Evolutionary conservation across 352 stramenopile species (phyloP), one percentile per base, ranked within the genome.

Genomic region (Phytophthora rubi): DNA sequence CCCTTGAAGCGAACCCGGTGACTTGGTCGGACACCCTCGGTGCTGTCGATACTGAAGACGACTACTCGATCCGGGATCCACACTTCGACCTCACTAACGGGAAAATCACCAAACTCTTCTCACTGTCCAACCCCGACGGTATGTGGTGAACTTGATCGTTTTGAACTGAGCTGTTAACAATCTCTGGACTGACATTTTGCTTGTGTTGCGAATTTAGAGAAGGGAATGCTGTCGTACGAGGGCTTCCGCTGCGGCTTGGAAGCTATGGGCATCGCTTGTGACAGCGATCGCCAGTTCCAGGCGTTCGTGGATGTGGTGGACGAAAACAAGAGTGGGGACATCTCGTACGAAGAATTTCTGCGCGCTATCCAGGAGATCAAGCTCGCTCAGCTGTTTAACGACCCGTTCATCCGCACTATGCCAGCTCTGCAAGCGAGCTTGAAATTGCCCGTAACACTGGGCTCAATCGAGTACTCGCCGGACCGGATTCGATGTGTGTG

Each of bases 351-450:
- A 10, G 88, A 96, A 57, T 96, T 96, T 64, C 78, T 91, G 62
- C 78, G 83, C 23, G 86, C 86, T n/a, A 87, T 95, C 48, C 89
- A 96, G 49, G 88, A 92, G 67, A 92, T 94, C 62, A 96, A 96
- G 70, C 73, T 95, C 21, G 88, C 86, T 47, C 86, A 95, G 59
- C 76, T 96, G 28, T 93, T 96, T 60, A 88, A 80, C 30, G 72
- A 82, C 18, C 61, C 74, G 18, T 89, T 90, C 59, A 28, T 92
- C 9, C 67, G 56, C 1, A 81, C 89, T 0, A 68, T 75, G 63
- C 72, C 72, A 4, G 26, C 62, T 35, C 39, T 71, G 82, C 82
- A 83, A 0, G 67, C 79, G 0, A 65, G 53, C 6, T 26, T 63
- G 15, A 74, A 62, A 13, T 61, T 70, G 16, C 37, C 70, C 23